Evolutionary conservation across 768 basidiomycete genomes (phyloP), one percentile per base, ranked within the genome.

Genomic region (Hydnomerulius pinastri): DNA sequence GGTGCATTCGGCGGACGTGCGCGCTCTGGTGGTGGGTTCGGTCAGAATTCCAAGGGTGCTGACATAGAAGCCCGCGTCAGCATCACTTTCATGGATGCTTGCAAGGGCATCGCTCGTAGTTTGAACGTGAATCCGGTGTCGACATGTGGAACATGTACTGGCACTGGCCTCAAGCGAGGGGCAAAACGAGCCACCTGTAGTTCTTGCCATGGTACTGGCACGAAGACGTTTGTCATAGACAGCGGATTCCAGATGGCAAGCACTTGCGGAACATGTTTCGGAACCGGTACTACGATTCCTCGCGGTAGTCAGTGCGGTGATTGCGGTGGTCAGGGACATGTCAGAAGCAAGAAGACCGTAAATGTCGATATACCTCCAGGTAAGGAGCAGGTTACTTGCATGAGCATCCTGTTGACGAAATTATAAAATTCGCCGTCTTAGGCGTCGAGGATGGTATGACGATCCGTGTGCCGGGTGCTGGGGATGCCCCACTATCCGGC

Each of bases 201-300:
- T 43, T 71, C 85, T 29, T 99, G 97, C 71, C 78, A 84, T 50
- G 97, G 97, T 48, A 79, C 89, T 20, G 97, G 97, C 38, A 83
- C 87, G 29, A 82, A 86, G 67, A 91, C 93, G 15, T 98, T 90
- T 68, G 85, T 92, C 46, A 81, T 99, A 62, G 86, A 92, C 63
- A 87, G 80, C 66, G 97, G 97, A 15, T 98, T 99, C 82, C 90
- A 93, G 66, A 95, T 99, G 92, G 86, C 93, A 20, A 90, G 85
- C 54, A 93, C 92, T 25, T 99, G 97, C 72, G 75, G 77, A 46
- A 65, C 80, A 23, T 99, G 97, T 70, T 76, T 79, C 15, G 97
- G 97, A 9, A 76, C 79, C 24, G 97, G 97, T 21, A 82, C 82
- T 36, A 81, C 80, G 2, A 81, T 97, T 28, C 92, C 93, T 48